Percentiles rank a stretch among this genome's conserved stretches.
These are phyloP conservation scores for Agapanthus africanus DNA, from an alignment of 106 monocot species.

Conservation along the genomic window DNA sequence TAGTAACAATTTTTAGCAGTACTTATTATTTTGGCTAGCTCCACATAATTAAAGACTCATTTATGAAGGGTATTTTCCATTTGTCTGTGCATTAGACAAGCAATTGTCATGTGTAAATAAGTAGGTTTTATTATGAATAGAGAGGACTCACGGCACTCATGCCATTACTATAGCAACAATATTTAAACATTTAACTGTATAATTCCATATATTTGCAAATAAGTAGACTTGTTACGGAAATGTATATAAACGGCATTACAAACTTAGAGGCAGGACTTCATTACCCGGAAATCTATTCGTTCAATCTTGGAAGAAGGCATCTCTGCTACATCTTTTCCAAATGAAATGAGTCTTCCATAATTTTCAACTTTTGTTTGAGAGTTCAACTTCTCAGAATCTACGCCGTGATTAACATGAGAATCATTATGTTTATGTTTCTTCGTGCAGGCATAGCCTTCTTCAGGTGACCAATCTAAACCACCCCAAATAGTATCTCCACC, in stretches of 20 bases:
- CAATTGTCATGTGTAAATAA: too few species aligned
- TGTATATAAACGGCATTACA: not conserved
- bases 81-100: too few species aligned
- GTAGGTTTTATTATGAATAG: too few species aligned
- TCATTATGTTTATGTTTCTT: slow-evolving; percentile 52
- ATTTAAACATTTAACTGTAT: too few species aligned
- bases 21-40: too few species aligned
- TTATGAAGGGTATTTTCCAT: too few species aligned
- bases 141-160: too few species aligned
- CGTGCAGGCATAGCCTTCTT: slow-evolving; percentile 61
- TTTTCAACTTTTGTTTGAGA: slow-evolving; percentile 27
- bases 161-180: too few species aligned
- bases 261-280: not conserved
- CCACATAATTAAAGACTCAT: too few species aligned
- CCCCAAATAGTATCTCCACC: slow-evolving; percentile 99
- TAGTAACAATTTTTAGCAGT: too few species aligned
- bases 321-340: slow-evolving; percentile 80
- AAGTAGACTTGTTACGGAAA: too few species aligned
- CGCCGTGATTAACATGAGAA: slow-evolving; percentile 25
- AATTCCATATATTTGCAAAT: too few species aligned
- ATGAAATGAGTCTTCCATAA: slow-evolving; percentile 89
- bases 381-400: slow-evolving; percentile 17
- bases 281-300: slow-evolving; percentile 76
- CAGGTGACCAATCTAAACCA: slow-evolving; percentile 84
- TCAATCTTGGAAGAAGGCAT: slow-evolving; percentile 58